Evolutionary conservation across 1,284 basidiomycete genomes (phyloP).

Genomic region (Chondrostereum purpureum): DNA sequence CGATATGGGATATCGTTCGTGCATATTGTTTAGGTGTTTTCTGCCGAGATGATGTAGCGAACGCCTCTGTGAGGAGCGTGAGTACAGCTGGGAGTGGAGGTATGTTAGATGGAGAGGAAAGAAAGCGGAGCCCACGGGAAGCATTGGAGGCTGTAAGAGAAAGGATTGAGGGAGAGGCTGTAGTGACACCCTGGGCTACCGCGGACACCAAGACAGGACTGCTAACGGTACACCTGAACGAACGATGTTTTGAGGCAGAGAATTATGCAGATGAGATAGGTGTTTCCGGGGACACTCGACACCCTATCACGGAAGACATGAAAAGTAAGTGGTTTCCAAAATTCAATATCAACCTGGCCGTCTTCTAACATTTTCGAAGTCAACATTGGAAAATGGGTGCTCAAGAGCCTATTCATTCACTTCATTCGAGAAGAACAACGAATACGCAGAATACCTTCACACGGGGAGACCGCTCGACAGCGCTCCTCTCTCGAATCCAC

Average conservation of each 20-base stretch:
- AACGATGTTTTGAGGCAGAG: slow-evolving; percentile 89
- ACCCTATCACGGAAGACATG: slow-evolving; percentile 66
- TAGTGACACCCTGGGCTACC: slow-evolving; percentile 79
- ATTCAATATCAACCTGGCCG: too few relatives aligned
- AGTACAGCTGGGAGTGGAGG: slow-evolving; percentile 28
- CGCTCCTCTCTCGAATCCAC: slow-evolving; percentile 1
- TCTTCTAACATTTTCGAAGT: slow-evolving; percentile 51
- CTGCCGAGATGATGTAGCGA: slow-evolving; percentile 57
- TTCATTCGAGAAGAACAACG: slow-evolving; percentile 65
- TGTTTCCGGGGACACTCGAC: slow-evolving; percentile 43
- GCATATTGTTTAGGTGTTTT: slow-evolving; percentile 76
- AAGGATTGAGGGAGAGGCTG: slow-evolving; percentile 88
- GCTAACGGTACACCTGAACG: slow-evolving; percentile 83
- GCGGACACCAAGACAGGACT: slow-evolving; percentile 89
- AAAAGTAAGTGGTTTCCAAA: slow-evolving; percentile 66
- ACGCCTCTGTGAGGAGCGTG: slow-evolving; percentile 31
- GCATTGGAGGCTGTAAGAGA: slow-evolving; percentile 83
- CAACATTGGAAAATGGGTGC: slow-evolving; percentile 76
- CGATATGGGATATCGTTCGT: slow-evolving; percentile 88
- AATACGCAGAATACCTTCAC: slow-evolving; percentile 23
- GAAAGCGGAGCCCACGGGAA: slow-evolving; percentile 65
- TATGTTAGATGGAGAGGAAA: slow-evolving; percentile 21
- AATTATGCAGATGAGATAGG: slow-evolving; percentile 90
- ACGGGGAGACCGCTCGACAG: slow-evolving; percentile 10
- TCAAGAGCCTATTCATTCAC: slow-evolving; percentile 65